Evolutionary conservation across 164 flowering plant species (phyloP).

Genomic region (Vitis amurensis): DNA sequence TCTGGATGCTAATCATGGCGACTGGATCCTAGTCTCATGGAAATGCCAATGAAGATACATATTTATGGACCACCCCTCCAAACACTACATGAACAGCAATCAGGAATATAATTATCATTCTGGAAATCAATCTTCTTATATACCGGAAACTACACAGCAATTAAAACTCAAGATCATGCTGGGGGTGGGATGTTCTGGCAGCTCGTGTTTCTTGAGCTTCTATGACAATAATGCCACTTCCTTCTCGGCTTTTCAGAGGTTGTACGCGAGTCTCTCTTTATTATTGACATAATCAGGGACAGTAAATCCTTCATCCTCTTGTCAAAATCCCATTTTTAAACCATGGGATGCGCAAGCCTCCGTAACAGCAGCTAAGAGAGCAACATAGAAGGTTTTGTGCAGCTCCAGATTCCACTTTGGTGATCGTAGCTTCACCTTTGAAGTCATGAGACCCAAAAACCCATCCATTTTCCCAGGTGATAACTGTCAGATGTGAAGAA

Average conservation of each 20-base stretch:
- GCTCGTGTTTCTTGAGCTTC: slow-evolving; percentile 92
- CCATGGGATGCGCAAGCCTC: too few species aligned
- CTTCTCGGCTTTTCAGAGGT: slow-evolving; percentile 72
- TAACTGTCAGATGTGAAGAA: too few species aligned
- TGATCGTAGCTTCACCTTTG: too few species aligned
- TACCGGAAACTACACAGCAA: slow-evolving; percentile 92
- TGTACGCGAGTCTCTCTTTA: too few species aligned
- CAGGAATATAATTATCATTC: slow-evolving; percentile 89
- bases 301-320: too few species aligned
- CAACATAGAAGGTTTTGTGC: too few species aligned
- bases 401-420: too few species aligned
- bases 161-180: slow-evolving; percentile 96
- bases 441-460: too few species aligned
- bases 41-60: slow-evolving; percentile 99
- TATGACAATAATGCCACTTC: slow-evolving; percentile 91
- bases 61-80: slow-evolving; percentile 96
- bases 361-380: too few species aligned
- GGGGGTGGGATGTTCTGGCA: slow-evolving; percentile 92
- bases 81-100: slow-evolving; percentile 97
- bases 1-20: slow-evolving; percentile 93
- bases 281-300: too few species aligned
- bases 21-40: slow-evolving; percentile 96
- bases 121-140: slow-evolving; percentile 88
- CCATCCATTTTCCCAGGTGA: too few species aligned
- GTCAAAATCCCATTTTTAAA: too few species aligned